These are phyloP conservation scores for Coriaria nepalensis DNA, from an alignment of 306 rosid genomes.

Conservation along the genomic window DNA sequence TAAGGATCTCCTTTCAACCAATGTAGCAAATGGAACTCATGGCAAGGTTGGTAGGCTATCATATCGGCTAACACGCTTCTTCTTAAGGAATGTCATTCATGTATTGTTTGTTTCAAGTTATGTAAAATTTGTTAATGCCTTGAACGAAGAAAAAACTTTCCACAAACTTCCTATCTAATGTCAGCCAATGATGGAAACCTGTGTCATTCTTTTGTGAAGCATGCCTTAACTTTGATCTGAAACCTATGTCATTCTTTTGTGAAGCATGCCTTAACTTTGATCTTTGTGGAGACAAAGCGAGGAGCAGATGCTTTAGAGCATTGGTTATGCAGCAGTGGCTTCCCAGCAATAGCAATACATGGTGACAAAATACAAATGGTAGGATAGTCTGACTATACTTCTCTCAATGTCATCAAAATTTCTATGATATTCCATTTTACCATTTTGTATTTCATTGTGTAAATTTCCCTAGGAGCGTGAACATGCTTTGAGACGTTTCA, in stretches of 20 bases:
- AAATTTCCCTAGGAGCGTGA: constrained; percentile 18
- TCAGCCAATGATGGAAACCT: too few relatives aligned
- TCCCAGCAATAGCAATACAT: constrained; percentile 25
- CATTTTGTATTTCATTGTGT: not conserved
- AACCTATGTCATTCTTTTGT: not conserved
- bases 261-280: constrained; percentile 23
- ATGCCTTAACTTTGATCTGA: not conserved
- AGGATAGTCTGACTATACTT: not conserved
- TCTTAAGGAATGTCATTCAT: too few relatives aligned
- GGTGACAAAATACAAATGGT: constrained; percentile 32
- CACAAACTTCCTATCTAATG: too few relatives aligned
- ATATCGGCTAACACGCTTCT: not conserved
- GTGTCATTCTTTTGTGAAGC: too few relatives aligned
- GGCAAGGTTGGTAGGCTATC: constrained; percentile 17
- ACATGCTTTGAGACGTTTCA: constrained; percentile 21
- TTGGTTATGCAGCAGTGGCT: constrained; percentile 15
- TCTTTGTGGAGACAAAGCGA: constrained; percentile 31
- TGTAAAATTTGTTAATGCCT: not conserved
- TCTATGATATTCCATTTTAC: too few relatives aligned
- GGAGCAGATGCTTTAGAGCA: constrained; percentile 24
- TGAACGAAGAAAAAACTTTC: not conserved
- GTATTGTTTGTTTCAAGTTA: too few relatives aligned
- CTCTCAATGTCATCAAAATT: too few relatives aligned
- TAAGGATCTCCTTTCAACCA: constrained; percentile 12
- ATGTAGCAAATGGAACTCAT: constrained; percentile 5